phyloP scores from a whole-genome alignment of 352 stramenopile species.

The Globisporangium megalacanthum region DNA sequence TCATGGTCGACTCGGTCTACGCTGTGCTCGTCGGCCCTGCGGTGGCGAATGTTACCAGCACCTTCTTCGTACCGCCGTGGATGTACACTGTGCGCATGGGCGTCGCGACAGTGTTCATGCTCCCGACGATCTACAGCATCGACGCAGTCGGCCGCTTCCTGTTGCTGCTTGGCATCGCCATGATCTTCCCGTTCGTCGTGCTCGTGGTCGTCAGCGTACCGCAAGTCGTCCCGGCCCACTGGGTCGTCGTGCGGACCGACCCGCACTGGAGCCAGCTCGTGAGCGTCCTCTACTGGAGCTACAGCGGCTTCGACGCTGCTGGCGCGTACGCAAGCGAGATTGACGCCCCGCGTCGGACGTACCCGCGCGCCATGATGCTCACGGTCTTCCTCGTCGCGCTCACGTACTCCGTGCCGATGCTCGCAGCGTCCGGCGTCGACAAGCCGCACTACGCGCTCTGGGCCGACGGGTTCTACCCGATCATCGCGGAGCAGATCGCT shows the following conservation, averaged over 20 bases:
- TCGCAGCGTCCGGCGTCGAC: conserved; percentile 59
- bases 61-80: conserved; percentile 4
- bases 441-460: conserved; percentile 71
- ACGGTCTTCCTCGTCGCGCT: conserved; percentile 71
- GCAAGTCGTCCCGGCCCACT: conserved; percentile 60
- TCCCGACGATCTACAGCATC: conserved; percentile 64
- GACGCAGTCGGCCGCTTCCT: conserved; percentile 47
- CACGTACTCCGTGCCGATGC: conserved; percentile 71
- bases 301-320: conserved; percentile 71
- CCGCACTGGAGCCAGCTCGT: conserved; percentile 53
- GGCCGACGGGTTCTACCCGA: conserved; percentile 71
- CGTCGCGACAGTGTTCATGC: conserved; percentile 45
- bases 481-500: conserved; percentile 60
- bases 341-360: conserved; percentile 58
- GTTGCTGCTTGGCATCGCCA: conserved; percentile 56
- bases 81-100: conserved; percentile 6
- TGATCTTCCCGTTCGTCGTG: conserved; percentile 65
- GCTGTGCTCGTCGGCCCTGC: background rate
- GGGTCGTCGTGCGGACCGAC: conserved; percentile 60
- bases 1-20: conserved; percentile 22
- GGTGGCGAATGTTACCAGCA: background rate
- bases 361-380: conserved; percentile 71
- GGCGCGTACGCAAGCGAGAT: conserved; percentile 74
- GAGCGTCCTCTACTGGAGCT: conserved; percentile 80
- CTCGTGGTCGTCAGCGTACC: conserved; percentile 44